A percentile compares a stretch with the other conserved stretches of the same genome.
Evolutionary conservation across 805 yeast species (phyloP).

Genomic region (Wickerhamomyces xylosicus): DNA sequence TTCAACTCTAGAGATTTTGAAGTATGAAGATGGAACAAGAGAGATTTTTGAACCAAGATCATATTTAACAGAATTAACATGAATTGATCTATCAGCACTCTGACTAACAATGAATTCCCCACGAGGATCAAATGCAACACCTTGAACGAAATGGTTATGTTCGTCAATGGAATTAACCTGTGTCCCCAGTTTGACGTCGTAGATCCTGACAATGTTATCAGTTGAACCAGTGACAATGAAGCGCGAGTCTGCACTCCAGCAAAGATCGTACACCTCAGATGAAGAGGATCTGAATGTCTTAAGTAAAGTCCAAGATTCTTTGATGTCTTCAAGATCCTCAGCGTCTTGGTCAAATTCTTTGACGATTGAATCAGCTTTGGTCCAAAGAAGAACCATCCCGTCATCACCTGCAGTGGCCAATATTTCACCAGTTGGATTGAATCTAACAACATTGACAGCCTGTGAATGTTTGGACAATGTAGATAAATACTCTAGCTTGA

Average conservation of each 20-base stretch:
- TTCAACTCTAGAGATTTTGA: conserved; percentile 48
- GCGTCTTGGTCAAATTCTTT: conserved; percentile 44
- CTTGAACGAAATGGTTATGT: conserved; percentile 89
- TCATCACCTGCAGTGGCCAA: conserved; percentile 95
- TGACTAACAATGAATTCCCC: conserved; percentile 75
- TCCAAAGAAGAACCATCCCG: conserved; percentile 82
- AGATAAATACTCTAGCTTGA: conserved; percentile 60
- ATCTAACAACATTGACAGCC: conserved; percentile 87
- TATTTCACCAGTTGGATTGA: conserved; percentile 55
- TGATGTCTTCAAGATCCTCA: conserved; percentile 34
- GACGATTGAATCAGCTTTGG: conserved; percentile 38
- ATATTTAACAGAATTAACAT: conserved; percentile 42
- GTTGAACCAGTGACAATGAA: conserved; percentile 82
- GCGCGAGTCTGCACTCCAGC: conserved; percentile 84
- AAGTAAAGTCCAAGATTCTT: conserved; percentile 68
- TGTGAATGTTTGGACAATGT: conserved; percentile 84
- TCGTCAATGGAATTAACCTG: conserved; percentile 52
- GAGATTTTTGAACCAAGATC: conserved; percentile 8
- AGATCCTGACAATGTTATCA: conserved; percentile 76
- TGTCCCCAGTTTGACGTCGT: conserved; percentile 44
- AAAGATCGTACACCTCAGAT: conserved; percentile 80
- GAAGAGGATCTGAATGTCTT: conserved; percentile 47
- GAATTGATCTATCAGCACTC: conserved; percentile 79
- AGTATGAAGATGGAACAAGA: conserved; percentile 28
- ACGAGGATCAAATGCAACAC: conserved; percentile 91